These are phyloP conservation scores for Lobosporangium transversale DNA, from an alignment of 192 early-diverging fungal genomes.

Conservation along the genomic window DNA sequence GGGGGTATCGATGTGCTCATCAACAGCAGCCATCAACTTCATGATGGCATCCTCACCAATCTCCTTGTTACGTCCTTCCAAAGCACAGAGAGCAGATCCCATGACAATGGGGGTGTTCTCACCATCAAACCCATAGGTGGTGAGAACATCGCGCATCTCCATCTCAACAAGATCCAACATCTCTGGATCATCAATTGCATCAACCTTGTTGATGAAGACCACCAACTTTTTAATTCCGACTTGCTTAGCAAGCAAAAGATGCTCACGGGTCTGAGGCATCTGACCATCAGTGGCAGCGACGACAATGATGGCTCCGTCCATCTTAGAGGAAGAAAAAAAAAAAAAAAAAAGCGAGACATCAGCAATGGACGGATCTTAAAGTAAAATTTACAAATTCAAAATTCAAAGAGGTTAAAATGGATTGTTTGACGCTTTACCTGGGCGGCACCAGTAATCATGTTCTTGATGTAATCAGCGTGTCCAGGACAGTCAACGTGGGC, in stretches of 20 bases:
- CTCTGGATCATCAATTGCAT: conserved; percentile 94
- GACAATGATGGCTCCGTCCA: conserved; percentile 98
- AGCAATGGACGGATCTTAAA: too few relatives aligned
- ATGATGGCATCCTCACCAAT: conserved; percentile 89
- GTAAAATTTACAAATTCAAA: conserved; percentile 1
- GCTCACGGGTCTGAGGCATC: conserved; percentile 99
- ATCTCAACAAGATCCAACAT: conserved; percentile 99
- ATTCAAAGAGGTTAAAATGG: background rate
- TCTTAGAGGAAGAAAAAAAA: conserved; percentile 48
- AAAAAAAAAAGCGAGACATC: too few relatives aligned
- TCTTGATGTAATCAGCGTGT: conserved; percentile 99
- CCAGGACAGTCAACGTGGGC: conserved; percentile 98
- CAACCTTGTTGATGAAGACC: conserved; percentile 99
- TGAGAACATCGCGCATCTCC: conserved; percentile 97
- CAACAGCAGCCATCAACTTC: conserved; percentile 95
- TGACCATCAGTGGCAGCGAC: conserved; percentile 98
- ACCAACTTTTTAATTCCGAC: conserved; percentile 93
- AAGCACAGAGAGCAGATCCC: conserved; percentile 95
- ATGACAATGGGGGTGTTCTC: conserved; percentile 91
- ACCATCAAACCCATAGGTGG: conserved; percentile 92
- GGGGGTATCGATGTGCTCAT: conserved; percentile 91
- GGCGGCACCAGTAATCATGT: conserved; percentile 98
- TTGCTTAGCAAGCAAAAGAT: conserved; percentile 95
- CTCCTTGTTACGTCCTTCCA: conserved; percentile 91
- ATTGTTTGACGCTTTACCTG: too few relatives aligned